Evolutionary conservation across 2,329 filamentous ascomycete species (phyloP).

Genomic region (Botrytis cinerea): DNA sequence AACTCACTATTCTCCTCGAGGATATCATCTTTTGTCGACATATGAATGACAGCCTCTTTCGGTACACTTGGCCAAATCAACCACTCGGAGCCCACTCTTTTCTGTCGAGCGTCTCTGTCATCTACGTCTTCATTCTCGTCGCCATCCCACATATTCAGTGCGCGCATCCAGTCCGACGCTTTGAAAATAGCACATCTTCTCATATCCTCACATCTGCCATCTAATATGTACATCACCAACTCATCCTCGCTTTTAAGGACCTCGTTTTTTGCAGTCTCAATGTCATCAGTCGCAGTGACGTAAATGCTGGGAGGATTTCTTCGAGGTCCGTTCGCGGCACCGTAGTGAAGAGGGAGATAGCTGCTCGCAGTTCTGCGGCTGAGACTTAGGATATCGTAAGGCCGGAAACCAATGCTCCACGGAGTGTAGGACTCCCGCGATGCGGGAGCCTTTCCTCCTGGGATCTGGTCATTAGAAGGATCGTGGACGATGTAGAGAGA

Average conservation of each 20-base stretch:
- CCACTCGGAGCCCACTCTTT: background rate
- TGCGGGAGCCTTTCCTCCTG: background rate
- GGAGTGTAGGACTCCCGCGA: background rate
- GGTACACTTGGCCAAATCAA: conserved; percentile 9
- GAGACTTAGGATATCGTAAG: background rate
- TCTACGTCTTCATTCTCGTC: background rate
- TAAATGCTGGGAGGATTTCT: background rate
- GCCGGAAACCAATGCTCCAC: background rate
- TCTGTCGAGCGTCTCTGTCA: background rate
- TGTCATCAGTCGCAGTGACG: background rate
- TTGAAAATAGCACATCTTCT: background rate
- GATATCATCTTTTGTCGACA: background rate
- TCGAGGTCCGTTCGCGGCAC: background rate
- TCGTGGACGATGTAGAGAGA: conserved; percentile 7
- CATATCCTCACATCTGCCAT: background rate
- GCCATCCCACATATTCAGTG: background rate
- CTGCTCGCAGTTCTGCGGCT: background rate
- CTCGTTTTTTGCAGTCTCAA: background rate
- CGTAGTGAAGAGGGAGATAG: background rate
- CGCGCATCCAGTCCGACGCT: background rate
- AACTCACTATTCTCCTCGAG: background rate
- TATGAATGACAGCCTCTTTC: background rate
- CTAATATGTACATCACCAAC: background rate
- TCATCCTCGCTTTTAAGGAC: background rate
- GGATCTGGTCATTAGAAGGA: background rate